Evolutionary conservation across 495 filamentous ascomycete species (phyloP).

Genomic region (Aspergillus coremiiformis): DNA sequence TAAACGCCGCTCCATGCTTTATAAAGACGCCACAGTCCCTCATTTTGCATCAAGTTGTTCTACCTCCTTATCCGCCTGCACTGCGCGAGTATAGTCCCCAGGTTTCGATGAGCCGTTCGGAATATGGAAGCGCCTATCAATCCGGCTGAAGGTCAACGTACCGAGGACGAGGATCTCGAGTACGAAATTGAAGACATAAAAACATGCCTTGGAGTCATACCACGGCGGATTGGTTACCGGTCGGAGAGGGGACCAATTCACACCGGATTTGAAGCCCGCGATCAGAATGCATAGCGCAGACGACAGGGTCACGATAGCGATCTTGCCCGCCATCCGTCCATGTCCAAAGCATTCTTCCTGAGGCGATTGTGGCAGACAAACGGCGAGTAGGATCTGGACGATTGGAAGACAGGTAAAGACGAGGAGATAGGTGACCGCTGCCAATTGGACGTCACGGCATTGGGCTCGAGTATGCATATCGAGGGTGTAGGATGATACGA

Average conservation of each 20-base stretch:
- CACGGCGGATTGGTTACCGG: constrained; percentile 51
- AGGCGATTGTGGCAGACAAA: constrained; percentile 42
- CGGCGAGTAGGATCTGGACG: constrained; percentile 47
- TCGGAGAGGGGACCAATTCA: constrained; percentile 44
- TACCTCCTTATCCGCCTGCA: background rate
- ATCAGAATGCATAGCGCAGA: constrained; percentile 55
- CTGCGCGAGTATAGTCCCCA: constrained; percentile 10
- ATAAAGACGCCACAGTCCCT: too few relatives aligned
- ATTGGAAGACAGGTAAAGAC: constrained; percentile 70
- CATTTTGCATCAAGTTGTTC: too few relatives aligned
- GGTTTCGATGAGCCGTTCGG: constrained; percentile 26
- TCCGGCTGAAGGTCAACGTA: constrained; percentile 54
- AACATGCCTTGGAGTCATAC: constrained; percentile 62
- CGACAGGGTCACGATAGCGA: constrained; percentile 51
- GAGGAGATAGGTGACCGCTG: constrained; percentile 59
- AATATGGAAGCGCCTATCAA: constrained; percentile 69
- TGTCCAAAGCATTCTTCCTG: constrained; percentile 61
- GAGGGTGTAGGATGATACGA: constrained; percentile 63
- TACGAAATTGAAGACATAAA: constrained; percentile 72
- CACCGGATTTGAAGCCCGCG: constrained; percentile 61
- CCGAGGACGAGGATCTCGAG: constrained; percentile 64
- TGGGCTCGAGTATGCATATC: constrained; percentile 39
- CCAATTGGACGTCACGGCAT: constrained; percentile 58
- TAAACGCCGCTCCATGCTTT: too few relatives aligned
- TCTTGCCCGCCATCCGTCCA: constrained; percentile 59